phyloP scores from a whole-genome alignment of 192 early-diverging fungal species.

The Coemansia sp. region DNA sequence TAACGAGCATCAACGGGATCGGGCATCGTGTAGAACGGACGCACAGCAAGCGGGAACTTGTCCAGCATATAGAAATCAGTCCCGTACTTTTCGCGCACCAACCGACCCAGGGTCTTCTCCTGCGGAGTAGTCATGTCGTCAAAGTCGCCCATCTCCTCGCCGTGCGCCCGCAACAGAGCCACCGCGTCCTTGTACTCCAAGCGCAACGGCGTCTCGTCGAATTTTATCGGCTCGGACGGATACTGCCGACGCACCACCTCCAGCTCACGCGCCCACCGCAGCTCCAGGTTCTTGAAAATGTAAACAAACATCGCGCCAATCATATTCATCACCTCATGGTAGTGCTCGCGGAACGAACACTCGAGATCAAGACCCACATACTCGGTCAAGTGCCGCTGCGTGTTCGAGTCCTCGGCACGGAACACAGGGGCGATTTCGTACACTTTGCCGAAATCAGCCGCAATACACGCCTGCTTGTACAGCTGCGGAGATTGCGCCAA shows the following conservation, averaged over 20 bases:
- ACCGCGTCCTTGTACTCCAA: slow-evolving; percentile 90
- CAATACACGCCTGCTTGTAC: slow-evolving; percentile 99
- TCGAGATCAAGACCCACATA: slow-evolving; percentile 98
- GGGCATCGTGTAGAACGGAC: slow-evolving; percentile 99
- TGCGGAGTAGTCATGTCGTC: slow-evolving; percentile 90
- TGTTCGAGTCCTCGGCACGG: slow-evolving; percentile 97
- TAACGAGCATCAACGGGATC: slow-evolving; percentile 82
- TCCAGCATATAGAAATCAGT: slow-evolving; percentile 99
- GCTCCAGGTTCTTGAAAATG: slow-evolving; percentile 89
- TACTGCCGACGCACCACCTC: slow-evolving; percentile 85
- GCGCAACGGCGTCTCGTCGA: slow-evolving; percentile 76
- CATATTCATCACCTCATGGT: slow-evolving; percentile 95
- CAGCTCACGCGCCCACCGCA: slow-evolving; percentile 78
- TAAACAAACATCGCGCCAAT: slow-evolving; percentile 89
- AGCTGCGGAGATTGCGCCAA: slow-evolving; percentile 98
- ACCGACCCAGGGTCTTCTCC: slow-evolving; percentile 80
- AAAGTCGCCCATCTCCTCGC: slow-evolving; percentile 87
- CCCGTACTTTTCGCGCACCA: slow-evolving; percentile 90
- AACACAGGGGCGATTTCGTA: slow-evolving; percentile 98
- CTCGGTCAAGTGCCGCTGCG: slow-evolving; percentile 99
- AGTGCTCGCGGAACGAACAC: slow-evolving; percentile 99
- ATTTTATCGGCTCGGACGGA: slow-evolving; percentile 89
- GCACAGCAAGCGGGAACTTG: slow-evolving; percentile 95
- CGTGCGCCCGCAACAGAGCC: slow-evolving; percentile 81
- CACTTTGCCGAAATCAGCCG: slow-evolving; percentile 95